Evolutionary conservation across 495 filamentous ascomycete species (phyloP).

Genomic region (Tuber brumale): DNA sequence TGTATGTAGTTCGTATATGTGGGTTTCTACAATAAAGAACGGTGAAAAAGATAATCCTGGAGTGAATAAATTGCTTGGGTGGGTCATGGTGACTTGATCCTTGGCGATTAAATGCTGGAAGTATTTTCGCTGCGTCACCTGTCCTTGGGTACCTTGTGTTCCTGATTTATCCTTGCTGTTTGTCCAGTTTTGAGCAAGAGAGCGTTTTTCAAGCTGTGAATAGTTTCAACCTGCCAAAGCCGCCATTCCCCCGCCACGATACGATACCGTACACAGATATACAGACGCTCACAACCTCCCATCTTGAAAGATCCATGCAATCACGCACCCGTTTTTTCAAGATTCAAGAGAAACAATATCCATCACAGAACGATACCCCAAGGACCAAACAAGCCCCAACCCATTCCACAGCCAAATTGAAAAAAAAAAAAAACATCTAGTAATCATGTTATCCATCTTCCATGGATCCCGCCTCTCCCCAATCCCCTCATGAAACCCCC

Average conservation of each 20-base stretch:
- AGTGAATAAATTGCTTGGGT: not conserved
- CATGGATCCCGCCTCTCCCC: not conserved
- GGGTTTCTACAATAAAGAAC: not conserved
- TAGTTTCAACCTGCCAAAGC: not conserved
- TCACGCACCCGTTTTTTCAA: too few species aligned
- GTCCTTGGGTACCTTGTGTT: not conserved
- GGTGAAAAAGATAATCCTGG: not conserved
- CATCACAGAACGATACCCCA: not conserved
- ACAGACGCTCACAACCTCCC: not conserved
- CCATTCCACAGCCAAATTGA: not conserved
- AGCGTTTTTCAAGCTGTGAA: not conserved
- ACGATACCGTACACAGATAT: too few species aligned
- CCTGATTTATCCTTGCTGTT: not conserved
- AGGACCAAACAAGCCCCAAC: not conserved
- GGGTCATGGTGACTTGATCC: not conserved
- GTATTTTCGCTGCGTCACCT: not conserved
- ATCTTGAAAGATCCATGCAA: not conserved
- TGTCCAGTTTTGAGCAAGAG: not conserved
- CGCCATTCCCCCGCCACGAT: not conserved
- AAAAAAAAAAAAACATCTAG: not conserved
- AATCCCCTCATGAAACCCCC: not conserved
- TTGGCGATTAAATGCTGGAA: not conserved
- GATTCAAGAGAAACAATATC: not conserved
- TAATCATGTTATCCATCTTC: not conserved
- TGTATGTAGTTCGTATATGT: not conserved